A percentile compares a stretch with the other conserved stretches of the same genome.
These are phyloP conservation scores for Heliosperma pusillum DNA, from an alignment of 148 eudicot species.

Conservation along the genomic window DNA sequence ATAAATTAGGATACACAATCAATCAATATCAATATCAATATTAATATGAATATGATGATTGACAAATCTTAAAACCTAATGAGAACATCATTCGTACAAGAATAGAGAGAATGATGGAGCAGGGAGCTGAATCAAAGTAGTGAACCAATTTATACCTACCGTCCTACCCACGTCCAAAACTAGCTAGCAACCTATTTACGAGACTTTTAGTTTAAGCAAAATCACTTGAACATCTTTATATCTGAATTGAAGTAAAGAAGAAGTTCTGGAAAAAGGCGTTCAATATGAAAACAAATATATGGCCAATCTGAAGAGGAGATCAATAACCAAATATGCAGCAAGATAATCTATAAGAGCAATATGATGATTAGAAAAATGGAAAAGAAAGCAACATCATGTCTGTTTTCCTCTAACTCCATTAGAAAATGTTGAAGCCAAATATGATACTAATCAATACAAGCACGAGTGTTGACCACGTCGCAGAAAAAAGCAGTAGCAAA, in stretches of 20 bases:
- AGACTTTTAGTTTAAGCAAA: not conserved
- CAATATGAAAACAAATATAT: not conserved
- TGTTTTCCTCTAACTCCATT: conserved; percentile 21
- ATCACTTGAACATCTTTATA: not conserved
- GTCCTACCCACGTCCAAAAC: not conserved
- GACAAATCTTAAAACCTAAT: not conserved
- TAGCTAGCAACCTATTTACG: not conserved
- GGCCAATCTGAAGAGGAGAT: not conserved
- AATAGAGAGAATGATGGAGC: not conserved
- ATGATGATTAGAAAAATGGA: conserved; percentile 6
- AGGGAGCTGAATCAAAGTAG: not conserved
- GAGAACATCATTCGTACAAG: not conserved
- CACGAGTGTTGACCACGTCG: conserved; percentile 17
- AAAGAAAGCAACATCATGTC: conserved; percentile 8
- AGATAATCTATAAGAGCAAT: not conserved
- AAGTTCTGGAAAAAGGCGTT: not conserved
- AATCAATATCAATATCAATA: too few species aligned
- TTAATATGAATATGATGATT: not conserved
- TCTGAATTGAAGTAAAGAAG: not conserved
- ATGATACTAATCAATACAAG: conserved; percentile 20
- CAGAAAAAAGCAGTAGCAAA: conserved; percentile 19
- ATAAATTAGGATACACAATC: not conserved
- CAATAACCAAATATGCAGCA: not conserved
- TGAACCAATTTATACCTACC: not conserved
- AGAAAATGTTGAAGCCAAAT: conserved; percentile 15